phyloP scores from a whole-genome alignment of 2,329 filamentous ascomycete genomes.

The Fusarium nurragi region DNA sequence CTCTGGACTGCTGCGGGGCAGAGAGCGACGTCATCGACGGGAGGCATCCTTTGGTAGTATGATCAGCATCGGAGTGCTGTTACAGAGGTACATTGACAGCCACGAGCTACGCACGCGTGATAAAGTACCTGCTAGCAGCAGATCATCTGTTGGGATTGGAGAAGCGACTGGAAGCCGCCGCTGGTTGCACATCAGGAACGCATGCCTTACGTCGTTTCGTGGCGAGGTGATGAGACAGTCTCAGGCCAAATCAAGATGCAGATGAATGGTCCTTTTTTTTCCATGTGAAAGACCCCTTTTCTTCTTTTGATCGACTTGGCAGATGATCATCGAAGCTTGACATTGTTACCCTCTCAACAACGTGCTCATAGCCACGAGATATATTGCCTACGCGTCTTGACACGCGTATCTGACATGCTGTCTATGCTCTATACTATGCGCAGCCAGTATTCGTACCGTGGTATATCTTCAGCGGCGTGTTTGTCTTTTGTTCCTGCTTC shows the following conservation, averaged over 20 bases:
- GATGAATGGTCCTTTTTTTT: constrained; percentile 10
- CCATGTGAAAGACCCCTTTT: constrained; percentile 35
- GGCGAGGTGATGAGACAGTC: constrained; percentile 34
- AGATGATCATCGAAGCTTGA: constrained; percentile 15
- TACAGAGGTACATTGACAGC: constrained; percentile 14
- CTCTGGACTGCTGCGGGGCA: constrained; percentile 41
- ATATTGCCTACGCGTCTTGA: constrained; percentile 19
- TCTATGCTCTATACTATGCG: background rate
- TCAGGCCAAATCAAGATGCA: constrained; percentile 27
- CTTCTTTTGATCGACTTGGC: constrained; percentile 3
- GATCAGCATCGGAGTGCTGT: constrained; percentile 25
- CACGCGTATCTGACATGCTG: constrained; percentile 18
- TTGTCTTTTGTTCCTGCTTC: constrained; percentile 5
- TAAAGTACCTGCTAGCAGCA: constrained; percentile 22
- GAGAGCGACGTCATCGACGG: constrained; percentile 44
- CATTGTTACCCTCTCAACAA: constrained; percentile 8
- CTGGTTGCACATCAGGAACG: constrained; percentile 21
- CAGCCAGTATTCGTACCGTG: background rate
- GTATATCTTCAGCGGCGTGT: background rate
- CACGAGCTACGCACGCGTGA: fast-evolving
- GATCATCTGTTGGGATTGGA: constrained; percentile 6
- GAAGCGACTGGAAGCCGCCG: constrained; percentile 28
- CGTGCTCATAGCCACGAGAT: constrained; percentile 13
- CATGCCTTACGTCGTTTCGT: constrained; percentile 31
- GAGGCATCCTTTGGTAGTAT: constrained; percentile 30